Percentiles rank a stretch among this genome's conserved stretches.
Conservation (phyloP, 192 early-diverging fungal species). For the Backusella sp. region DNA sequence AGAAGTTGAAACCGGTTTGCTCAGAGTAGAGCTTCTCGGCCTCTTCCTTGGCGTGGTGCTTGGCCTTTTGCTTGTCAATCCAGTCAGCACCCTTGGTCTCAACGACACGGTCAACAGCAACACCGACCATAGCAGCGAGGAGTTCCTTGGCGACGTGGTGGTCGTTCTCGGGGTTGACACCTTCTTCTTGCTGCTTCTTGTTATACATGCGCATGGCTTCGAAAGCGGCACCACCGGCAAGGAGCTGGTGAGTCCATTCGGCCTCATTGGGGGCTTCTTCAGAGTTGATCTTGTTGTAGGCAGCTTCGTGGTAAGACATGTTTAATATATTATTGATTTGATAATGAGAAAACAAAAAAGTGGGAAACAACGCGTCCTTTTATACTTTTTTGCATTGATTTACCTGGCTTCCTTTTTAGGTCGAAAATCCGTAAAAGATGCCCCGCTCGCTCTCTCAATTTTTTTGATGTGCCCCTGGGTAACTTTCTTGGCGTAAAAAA, state of each 20-base stretch:
- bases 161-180: background rate
- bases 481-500: background rate
- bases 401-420: background rate
- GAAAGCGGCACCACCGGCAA: conserved; percentile 53
- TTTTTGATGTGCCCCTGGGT: conserved; percentile 5
- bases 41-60: conserved; percentile 33
- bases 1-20: conserved; percentile 4
- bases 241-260: conserved; percentile 36
- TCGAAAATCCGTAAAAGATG: background rate
- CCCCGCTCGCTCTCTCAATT: background rate
- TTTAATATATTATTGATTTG: conserved; percentile 1
- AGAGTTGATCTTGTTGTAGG: conserved; percentile 20
- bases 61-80: conserved; percentile 39
- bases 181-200: conserved; percentile 5
- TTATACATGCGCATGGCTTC: conserved; percentile 48
- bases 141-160: conserved; percentile 44
- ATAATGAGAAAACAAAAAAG: conserved; percentile 1
- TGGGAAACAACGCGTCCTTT: background rate
- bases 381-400: conserved; percentile 11
- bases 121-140: conserved; percentile 43
- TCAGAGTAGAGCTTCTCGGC: conserved; percentile 34
- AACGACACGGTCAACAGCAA: conserved; percentile 36
- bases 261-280: conserved; percentile 27
- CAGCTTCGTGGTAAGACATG: conserved; percentile 22
- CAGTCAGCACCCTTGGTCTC: conserved; percentile 47